Percentiles rank a stretch among this genome's conserved stretches.
Evolutionary conservation across 2,329 filamentous ascomycete genomes (phyloP).

Genomic region (Truncatella angustata): DNA sequence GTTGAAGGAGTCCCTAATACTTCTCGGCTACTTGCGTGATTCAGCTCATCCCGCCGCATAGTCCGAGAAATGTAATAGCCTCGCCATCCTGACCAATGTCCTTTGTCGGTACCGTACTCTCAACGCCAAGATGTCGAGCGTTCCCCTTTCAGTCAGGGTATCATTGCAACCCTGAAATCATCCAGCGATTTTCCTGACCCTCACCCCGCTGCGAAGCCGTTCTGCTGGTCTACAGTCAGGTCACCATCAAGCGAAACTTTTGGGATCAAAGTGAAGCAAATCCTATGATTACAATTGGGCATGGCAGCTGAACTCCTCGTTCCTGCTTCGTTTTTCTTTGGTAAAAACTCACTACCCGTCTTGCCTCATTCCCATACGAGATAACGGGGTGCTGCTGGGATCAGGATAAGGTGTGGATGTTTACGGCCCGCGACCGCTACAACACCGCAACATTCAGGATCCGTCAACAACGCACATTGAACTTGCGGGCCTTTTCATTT

Average conservation of each 20-base stretch:
- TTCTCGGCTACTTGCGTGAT: conserved; percentile 6
- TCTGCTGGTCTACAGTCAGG: not conserved
- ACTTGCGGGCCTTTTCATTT: no score
- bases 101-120: conserved; percentile 2
- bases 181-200: not conserved
- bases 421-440: no score
- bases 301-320: not conserved
- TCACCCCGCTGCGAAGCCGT: not conserved
- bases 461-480: no score
- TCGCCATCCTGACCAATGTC: conserved; percentile 1
- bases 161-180: not conserved
- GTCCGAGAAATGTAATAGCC: not conserved
- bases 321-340: not conserved
- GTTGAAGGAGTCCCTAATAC: conserved; percentile 4
- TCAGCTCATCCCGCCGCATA: conserved; percentile 4
- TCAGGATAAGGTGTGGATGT: no score
- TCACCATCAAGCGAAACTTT: no score
- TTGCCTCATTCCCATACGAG: no score
- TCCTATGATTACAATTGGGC: not conserved
- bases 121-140: conserved; percentile 8
- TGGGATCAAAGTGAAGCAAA: not conserved
- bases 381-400: no score
- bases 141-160: conserved; percentile 9
- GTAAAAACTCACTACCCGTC: not conserved
- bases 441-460: no score